phyloP scores from a whole-genome alignment of 2,329 filamentous ascomycete species.

The Botrytis paeoniae region DNA sequence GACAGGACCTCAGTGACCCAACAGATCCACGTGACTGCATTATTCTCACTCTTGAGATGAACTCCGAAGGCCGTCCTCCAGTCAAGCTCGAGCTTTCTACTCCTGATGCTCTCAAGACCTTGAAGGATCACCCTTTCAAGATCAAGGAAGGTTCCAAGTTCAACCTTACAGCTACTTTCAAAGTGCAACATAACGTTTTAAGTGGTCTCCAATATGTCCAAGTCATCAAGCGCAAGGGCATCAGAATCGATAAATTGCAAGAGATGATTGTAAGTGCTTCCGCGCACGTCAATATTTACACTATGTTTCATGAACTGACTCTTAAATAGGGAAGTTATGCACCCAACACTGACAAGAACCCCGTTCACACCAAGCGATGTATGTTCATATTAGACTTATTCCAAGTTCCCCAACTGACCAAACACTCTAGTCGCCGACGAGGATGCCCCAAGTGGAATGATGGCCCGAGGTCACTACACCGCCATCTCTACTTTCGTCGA shows the following conservation, averaged over 20 bases:
- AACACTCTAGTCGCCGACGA: slow-evolving; percentile 71
- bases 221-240: slow-evolving; percentile 83
- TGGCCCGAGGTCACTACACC: slow-evolving; percentile 86
- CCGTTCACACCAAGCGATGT: slow-evolving; percentile 89
- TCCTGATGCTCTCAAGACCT: slow-evolving; percentile 67
- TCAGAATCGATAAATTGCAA: slow-evolving; percentile 86
- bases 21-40: slow-evolving; percentile 88
- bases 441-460: slow-evolving; percentile 87
- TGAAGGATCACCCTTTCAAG: slow-evolving; percentile 91
- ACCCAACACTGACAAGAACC: slow-evolving; percentile 85
- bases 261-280: slow-evolving; percentile 86
- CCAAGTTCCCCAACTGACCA: neutral
- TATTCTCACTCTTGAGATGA: slow-evolving; percentile 86
- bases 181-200: slow-evolving; percentile 94
- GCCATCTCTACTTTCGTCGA: slow-evolving; percentile 89
- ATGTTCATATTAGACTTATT: slow-evolving; percentile 42
- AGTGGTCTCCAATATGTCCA: slow-evolving; percentile 96
- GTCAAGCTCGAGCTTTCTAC: slow-evolving; percentile 84
- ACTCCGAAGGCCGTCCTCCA: slow-evolving; percentile 75
- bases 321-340: slow-evolving; percentile 75
- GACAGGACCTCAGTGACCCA: slow-evolving; percentile 68
- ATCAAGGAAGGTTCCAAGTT: slow-evolving; percentile 96
- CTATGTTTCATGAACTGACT: neutral
- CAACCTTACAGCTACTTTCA: slow-evolving; percentile 91
- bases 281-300: neutral